These are phyloP conservation scores for Boletus albobrunnescens DNA, from an alignment of 1,284 basidiomycete genomes.

Conservation along the genomic window DNA sequence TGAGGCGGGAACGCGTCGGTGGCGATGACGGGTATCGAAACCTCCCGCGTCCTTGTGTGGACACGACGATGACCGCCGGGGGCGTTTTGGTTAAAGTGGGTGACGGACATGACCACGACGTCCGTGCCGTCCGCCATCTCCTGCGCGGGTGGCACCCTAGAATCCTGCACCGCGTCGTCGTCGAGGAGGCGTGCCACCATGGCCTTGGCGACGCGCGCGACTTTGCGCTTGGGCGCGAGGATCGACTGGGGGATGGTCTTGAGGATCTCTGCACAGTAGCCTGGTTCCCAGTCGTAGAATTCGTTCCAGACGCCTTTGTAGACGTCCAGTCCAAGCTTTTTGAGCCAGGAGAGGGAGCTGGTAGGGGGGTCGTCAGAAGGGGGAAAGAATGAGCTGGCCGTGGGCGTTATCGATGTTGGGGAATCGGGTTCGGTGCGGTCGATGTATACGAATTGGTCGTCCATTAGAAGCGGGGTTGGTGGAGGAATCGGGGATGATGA, in stretches of 20 bases:
- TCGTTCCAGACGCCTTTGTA: slow-evolving; percentile 35
- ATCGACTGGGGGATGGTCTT: slow-evolving; percentile 2
- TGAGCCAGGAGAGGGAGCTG: slow-evolving; percentile 8
- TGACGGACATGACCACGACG: slow-evolving; percentile 7
- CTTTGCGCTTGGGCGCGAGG: slow-evolving; percentile 6
- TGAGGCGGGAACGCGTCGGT: slow-evolving; percentile 27
- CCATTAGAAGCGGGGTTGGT: slow-evolving; percentile 7
- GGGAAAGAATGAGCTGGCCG: neutral
- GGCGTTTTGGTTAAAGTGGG: neutral
- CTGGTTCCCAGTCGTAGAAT: slow-evolving; percentile 37
- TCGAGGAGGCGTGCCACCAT: slow-evolving; percentile 7
- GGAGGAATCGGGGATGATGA: neutral
- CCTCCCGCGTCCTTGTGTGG: neutral
- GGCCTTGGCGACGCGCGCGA: slow-evolving; percentile 13
- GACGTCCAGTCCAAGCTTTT: slow-evolving; percentile 12
- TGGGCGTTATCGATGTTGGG: slow-evolving; percentile 6
- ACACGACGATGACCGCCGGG: neutral
- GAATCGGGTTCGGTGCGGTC: slow-evolving; percentile 24
- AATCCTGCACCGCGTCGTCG: neutral
- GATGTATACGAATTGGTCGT: slow-evolving; percentile 12
- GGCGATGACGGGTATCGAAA: slow-evolving; percentile 14
- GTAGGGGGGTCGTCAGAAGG: neutral
- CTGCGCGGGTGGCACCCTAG: neutral
- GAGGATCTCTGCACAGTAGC: slow-evolving; percentile 18
- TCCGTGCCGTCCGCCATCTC: neutral